Conservation (phyloP, 2,329 filamentous ascomycete genomes). For the Xylaria sp. region DNA sequence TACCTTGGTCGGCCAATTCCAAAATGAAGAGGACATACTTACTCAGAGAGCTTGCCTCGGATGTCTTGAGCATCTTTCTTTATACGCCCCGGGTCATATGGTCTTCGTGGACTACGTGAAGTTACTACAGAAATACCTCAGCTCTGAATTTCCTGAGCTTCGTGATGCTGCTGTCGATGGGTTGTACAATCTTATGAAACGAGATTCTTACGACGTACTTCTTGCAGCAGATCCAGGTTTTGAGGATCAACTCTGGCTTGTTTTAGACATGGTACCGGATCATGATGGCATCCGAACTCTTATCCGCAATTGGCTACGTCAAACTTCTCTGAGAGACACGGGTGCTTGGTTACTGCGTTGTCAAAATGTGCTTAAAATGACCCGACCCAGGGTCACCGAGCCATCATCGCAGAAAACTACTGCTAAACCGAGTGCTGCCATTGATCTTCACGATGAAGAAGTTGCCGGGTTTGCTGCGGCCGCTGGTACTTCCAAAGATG, state of each 20-base stretch:
- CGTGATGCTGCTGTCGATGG: constrained; percentile 86
- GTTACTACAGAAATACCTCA: constrained; percentile 80
- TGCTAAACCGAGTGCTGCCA: constrained; percentile 61
- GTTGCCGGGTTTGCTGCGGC: constrained; percentile 93
- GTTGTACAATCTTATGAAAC: constrained; percentile 93
- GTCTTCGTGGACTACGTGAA: constrained; percentile 86
- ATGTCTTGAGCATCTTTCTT: constrained; percentile 88
- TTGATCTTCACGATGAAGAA: constrained; percentile 95
- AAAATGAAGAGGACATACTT: constrained; percentile 75
- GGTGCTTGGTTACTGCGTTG: constrained; percentile 88
- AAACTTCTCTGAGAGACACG: constrained; percentile 84
- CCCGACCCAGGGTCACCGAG: constrained; percentile 72
- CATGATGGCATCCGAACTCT: constrained; percentile 87
- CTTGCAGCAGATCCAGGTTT: constrained; percentile 78
- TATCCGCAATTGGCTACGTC: constrained; percentile 90
- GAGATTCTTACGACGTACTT: constrained; percentile 85
- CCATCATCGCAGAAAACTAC: constrained; percentile 57
- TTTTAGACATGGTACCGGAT: constrained; percentile 79
- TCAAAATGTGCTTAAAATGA: constrained; percentile 90
- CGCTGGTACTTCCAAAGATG: constrained; percentile 65
- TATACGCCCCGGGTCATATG: constrained; percentile 91
- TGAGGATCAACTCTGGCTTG: constrained; percentile 92
- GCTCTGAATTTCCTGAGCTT: constrained; percentile 74
- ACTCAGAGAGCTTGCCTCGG: constrained; percentile 80
- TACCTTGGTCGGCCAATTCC: constrained; percentile 84